Evolutionary conservation across 73 alveolate species (phyloP).

Genomic region (Uronychia setigera): DNA sequence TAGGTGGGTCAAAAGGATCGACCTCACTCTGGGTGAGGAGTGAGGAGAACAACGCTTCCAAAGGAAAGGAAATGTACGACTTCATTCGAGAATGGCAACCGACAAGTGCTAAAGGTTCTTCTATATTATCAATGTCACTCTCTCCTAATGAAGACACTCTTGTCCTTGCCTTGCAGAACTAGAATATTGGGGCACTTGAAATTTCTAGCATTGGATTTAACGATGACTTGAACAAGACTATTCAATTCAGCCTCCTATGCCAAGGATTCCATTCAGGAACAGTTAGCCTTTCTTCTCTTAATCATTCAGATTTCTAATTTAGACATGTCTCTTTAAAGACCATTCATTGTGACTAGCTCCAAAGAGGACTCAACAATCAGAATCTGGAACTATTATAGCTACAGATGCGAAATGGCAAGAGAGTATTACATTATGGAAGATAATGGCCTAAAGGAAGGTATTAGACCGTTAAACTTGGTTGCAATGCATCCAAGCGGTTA

Average conservation of each 20-base stretch:
- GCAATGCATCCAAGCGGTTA: conserved; percentile 98
- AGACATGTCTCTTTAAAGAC: conserved; percentile 96
- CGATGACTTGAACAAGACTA: conserved; percentile 34
- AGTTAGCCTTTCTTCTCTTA: background rate
- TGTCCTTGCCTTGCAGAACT: conserved; percentile 88
- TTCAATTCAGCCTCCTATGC: conserved; percentile 76
- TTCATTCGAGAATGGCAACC: conserved; percentile 69
- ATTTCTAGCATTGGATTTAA: conserved; percentile 70
- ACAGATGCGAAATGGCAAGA: conserved; percentile 74
- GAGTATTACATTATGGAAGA: conserved; percentile 10
- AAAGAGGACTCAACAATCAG: conserved; percentile 89
- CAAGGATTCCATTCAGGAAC: conserved; percentile 97
- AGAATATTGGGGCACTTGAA: conserved; percentile 85
- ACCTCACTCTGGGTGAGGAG: conserved; percentile 86
- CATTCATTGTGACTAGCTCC: conserved; percentile 88
- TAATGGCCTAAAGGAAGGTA: conserved; percentile 50
- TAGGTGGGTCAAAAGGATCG: conserved; percentile 82
- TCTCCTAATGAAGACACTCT: conserved; percentile 89
- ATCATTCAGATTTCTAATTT: conserved; percentile 68
- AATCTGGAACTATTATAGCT: conserved; percentile 94
- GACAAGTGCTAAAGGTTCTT: conserved; percentile 46
- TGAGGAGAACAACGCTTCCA: conserved; percentile 70
- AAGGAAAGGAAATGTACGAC: conserved; percentile 61
- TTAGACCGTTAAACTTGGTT: conserved; percentile 73
- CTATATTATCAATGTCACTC: conserved; percentile 77